Evolutionary conservation across 2,329 filamentous ascomycete genomes (phyloP).

Genomic region (Zopfia rhizophila): DNA sequence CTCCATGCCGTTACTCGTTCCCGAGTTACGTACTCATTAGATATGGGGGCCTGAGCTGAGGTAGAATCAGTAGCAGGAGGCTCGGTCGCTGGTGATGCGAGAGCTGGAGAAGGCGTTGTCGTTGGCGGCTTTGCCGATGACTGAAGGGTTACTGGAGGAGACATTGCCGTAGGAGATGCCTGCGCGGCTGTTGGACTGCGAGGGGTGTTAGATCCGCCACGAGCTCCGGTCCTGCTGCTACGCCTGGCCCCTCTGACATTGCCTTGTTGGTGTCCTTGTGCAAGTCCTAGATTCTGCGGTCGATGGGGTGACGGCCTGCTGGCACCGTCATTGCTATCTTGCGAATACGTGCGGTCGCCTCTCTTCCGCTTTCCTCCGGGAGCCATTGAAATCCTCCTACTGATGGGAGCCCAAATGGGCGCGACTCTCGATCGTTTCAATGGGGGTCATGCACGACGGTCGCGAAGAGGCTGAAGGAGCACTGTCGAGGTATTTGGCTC

Average conservation of each 20-base stretch:
- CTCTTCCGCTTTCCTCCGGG: constrained; percentile 68
- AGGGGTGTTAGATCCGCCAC: constrained; percentile 38
- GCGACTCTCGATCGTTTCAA: constrained; percentile 28
- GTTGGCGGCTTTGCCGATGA: constrained; percentile 11
- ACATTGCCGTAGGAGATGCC: constrained; percentile 45
- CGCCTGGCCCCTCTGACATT: constrained; percentile 31
- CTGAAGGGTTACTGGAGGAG: constrained; percentile 35
- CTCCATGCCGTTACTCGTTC: constrained; percentile 75
- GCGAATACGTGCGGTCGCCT: constrained; percentile 56
- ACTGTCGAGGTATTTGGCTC: not conserved
- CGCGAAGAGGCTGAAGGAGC: constrained; percentile 17
- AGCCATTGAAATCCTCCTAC: constrained; percentile 58
- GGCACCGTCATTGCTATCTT: constrained; percentile 53
- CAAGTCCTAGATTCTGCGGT: constrained; percentile 62
- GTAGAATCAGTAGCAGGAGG: constrained; percentile 25
- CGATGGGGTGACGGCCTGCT: constrained; percentile 62
- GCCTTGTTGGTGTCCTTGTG: constrained; percentile 60
- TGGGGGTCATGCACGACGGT: constrained; percentile 42
- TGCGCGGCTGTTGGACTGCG: constrained; percentile 43
- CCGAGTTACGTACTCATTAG: constrained; percentile 81
- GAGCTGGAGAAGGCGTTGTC: constrained; percentile 1
- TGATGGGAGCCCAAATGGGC: constrained; percentile 38
- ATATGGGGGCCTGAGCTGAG: constrained; percentile 59
- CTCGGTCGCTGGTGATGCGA: constrained; percentile 1
- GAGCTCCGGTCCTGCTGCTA: constrained; percentile 37